Evolutionary conservation across 1,139 yeast species (phyloP), one percentile per base, ranked within the genome.

Genomic region (Saccharomyces hybrid): DNA sequence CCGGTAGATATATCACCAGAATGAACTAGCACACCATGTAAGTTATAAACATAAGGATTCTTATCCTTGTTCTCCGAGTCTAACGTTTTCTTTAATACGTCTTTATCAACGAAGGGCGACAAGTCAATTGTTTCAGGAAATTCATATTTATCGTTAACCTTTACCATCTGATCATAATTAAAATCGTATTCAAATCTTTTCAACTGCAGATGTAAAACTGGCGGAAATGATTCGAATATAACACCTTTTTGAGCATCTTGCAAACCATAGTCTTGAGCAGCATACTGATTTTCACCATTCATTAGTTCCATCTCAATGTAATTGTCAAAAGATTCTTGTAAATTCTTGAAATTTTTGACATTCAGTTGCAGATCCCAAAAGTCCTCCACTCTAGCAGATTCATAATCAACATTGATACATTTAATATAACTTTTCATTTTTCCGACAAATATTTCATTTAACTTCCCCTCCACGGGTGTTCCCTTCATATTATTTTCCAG

Each of bases 231-330:
- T 67, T 87, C 85, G 68, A 93, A 93, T 0, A 89, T 89, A 7
- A 93, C 99, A 62, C 99, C 99, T 72, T 93, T 93, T 64, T 87
- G 87, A 13, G 99, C 99, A 71, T 90, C 98, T 72, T 93, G 99
- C 55, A 90, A 78, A 0, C 99, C 99, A 66, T 73, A 84, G 49
- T 87, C 96, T 47, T 91, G 91, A 0, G 99, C 98, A 60, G 87
- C 93, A 69, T 93, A 93, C 71, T 90, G 95, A 70, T 93, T 93
- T 67, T 95, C 99, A 32, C 98, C 99, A 59, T 88, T 87, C 66
- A 93, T 77, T 73, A 88, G 79, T 72, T 93, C 99, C 47, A 86
- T 84, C 63, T 89, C 96, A 55, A 91, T 83, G 68, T 93, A 93
- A 68, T 90, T 89, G 55, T 82, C 80, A 70, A 93, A 93, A 0